These are phyloP conservation scores for Termitomyces sp. DNA, from an alignment of 768 basidiomycete species.

Conservation along the genomic window DNA sequence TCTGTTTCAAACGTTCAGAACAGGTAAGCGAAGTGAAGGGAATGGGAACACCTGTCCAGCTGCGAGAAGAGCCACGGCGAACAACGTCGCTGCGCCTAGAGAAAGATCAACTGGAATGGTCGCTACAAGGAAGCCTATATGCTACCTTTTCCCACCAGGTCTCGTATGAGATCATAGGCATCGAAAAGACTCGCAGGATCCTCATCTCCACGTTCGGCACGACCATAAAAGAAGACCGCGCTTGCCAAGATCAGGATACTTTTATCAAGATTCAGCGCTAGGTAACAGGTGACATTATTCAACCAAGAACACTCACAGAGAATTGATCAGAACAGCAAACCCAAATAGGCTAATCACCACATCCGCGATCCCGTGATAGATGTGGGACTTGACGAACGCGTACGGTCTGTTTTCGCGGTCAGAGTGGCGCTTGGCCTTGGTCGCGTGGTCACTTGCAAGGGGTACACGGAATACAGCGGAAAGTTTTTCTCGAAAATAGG, in stretches of 20 bases:
- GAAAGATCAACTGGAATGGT: not conserved
- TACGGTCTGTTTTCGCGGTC: slow-evolving; percentile 57
- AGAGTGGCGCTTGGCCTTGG: slow-evolving; percentile 39
- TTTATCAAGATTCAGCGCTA: not conserved
- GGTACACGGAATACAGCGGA: slow-evolving; percentile 35
- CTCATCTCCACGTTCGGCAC: slow-evolving; percentile 18
- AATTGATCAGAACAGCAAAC: slow-evolving; percentile 87
- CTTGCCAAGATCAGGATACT: slow-evolving; percentile 82
- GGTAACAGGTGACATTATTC: slow-evolving; percentile 3
- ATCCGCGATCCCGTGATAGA: slow-evolving; percentile 65
- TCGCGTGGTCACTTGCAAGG: slow-evolving; percentile 27
- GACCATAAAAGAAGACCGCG: slow-evolving; percentile 71
- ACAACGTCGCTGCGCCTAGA: slow-evolving; percentile 77
- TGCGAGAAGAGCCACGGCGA: slow-evolving; percentile 81
- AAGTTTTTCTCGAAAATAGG: slow-evolving; percentile 22
- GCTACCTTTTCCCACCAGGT: slow-evolving; percentile 65
- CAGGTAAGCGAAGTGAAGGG: not conserved
- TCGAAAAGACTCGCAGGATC: slow-evolving; percentile 77
- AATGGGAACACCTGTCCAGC: slow-evolving; percentile 62
- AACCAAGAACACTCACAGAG: slow-evolving; percentile 52
- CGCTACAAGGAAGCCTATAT: not conserved
- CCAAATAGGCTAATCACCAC: slow-evolving; percentile 69
- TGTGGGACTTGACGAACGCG: slow-evolving; percentile 55
- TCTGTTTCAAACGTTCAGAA: slow-evolving; percentile 29
- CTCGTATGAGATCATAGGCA: slow-evolving; percentile 72